Evolutionary conservation across 2,329 filamentous ascomycete species (phyloP), one percentile per base, ranked within the genome.

Genomic region (Ambrosiella xylebori): DNA sequence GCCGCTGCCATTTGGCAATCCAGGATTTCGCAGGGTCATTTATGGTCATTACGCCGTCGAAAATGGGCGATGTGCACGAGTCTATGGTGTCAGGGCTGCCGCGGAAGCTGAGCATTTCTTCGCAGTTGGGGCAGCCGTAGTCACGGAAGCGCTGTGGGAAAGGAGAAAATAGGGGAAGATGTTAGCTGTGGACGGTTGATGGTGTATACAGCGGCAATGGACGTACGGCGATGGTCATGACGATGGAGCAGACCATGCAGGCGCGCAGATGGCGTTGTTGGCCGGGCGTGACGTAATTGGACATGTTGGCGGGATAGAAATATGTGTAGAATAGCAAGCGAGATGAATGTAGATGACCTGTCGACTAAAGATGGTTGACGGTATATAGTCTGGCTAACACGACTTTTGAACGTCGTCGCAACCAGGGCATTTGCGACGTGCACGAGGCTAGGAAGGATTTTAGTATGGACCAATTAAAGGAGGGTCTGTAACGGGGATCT

Each of bases 181-280:
- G 27, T 27, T 27, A 27, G 27, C 27, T 27, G 27, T 27, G 27
- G 27, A 40, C 35, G 44, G 15, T n/a, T 39, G 38, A 37, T 54
- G 8, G 11, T 51, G 9, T 49, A 19, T 27, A 56, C 54, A 56
- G 54, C 54, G 59, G 59, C 37, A 62, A 56, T 38, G 58, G 44
- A 69, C 78, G 64, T 74, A 89, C 86, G 64, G 77, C 77, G 66
- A 84, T 82, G 61, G 86, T 84, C 76, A 91, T 88, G 63, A 97
- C 88, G 68, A 97, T 86, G 57, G 88, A 91, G 80, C 93, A 98
- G 65, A 97, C 88, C 89, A 98, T 96, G 77, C 93, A 98, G 66
- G 93, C 93, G 71, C 93, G 90, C 64, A 95, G 80, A 69, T 87
- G 84, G 71, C 90, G 87, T 74, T 85, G 82, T 71, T 93, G 86